Conservation (phyloP, 345 rosid species). For the Draba incana region DNA sequence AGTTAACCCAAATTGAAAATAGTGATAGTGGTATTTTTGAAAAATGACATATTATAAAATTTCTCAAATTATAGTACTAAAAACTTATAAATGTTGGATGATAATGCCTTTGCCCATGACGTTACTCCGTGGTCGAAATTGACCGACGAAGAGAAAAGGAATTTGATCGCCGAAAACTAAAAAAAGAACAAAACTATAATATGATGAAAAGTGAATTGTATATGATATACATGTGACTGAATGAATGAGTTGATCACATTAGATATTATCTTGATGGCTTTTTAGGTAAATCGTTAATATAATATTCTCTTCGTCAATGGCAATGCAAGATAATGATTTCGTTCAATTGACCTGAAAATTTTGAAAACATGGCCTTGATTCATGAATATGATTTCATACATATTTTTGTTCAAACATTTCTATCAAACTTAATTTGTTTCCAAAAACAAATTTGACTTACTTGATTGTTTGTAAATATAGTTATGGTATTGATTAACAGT, state of each 20-base stretch:
- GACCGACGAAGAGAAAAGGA: background rate
- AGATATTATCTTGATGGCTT: constrained; percentile 12
- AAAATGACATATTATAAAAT: too few relatives aligned
- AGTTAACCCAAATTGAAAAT: too few relatives aligned
- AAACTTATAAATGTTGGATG: background rate
- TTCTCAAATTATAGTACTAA: too few relatives aligned
- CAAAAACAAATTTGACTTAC: too few relatives aligned
- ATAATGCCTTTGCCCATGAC: constrained; percentile 1
- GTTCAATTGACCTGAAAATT: background rate
- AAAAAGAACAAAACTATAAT: background rate
- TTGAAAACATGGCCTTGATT: background rate
- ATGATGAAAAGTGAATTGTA: constrained; percentile 8
- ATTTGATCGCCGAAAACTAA: constrained; percentile 15
- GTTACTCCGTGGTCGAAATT: constrained; percentile 1
- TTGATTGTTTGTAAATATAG: too few relatives aligned
- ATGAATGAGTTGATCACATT: constrained; percentile 9
- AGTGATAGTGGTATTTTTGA: too few relatives aligned
- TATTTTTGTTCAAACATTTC: too few relatives aligned
- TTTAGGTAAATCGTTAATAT: constrained; percentile 8
- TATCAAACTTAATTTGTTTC: too few relatives aligned
- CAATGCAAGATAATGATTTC: constrained; percentile 1
- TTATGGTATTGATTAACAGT: too few relatives aligned
- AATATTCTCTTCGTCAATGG: background rate
- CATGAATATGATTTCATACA: too few relatives aligned
- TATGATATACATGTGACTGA: constrained; percentile 21